Conservation (phyloP, 805 yeast genomes). For the Kuraishia hungarica region DNA sequence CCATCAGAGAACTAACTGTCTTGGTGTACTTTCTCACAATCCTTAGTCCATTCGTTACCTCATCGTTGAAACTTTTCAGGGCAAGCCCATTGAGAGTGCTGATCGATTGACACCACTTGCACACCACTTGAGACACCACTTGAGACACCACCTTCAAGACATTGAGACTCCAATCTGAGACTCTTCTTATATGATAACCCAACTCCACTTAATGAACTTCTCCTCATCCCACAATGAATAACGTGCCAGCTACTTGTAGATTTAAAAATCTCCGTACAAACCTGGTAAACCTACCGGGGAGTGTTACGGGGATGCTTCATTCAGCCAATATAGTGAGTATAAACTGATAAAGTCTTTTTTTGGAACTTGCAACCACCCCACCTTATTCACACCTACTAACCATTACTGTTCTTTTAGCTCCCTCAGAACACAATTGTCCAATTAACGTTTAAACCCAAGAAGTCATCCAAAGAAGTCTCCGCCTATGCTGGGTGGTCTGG, state of each 20-base stretch:
- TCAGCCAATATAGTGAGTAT: conserved; percentile 16
- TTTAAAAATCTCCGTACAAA: conserved; percentile 8
- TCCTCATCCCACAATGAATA: not conserved
- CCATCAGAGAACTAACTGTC: too few relatives aligned
- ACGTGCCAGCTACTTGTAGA: not conserved
- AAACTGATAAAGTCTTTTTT: too few relatives aligned
- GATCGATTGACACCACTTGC: too few relatives aligned
- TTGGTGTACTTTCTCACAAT: too few relatives aligned
- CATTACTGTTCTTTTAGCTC: not conserved
- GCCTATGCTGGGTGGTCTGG: conserved; percentile 38
- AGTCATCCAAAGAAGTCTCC: not conserved
- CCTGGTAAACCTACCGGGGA: conserved; percentile 20
- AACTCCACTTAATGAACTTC: not conserved
- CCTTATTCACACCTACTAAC: not conserved
- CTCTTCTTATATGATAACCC: not conserved
- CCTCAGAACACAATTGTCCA: not conserved
- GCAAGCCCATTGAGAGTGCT: too few relatives aligned
- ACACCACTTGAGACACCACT: too few relatives aligned
- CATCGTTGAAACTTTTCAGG: too few relatives aligned
- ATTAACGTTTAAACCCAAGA: not conserved
- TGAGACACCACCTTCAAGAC: too few relatives aligned
- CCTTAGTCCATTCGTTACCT: too few relatives aligned
- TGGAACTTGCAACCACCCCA: too few relatives aligned
- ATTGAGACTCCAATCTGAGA: not conserved
- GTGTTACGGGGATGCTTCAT: conserved; percentile 15